Percentiles rank a stretch among this genome's conserved stretches.
Evolutionary conservation across 805 yeast genomes (phyloP).

Genomic region (Yamadazyma olivae): DNA sequence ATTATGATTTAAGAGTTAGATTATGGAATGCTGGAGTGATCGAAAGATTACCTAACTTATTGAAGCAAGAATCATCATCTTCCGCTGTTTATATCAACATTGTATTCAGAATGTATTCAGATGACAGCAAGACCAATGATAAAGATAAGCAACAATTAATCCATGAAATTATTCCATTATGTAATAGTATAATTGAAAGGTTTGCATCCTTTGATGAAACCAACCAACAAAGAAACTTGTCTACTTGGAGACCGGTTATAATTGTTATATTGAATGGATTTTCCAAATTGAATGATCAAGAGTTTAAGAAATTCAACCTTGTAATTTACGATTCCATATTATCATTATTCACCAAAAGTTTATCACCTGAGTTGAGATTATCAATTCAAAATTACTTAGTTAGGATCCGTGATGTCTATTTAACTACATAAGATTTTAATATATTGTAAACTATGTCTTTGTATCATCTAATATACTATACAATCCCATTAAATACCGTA

Average conservation of each 20-base stretch:
- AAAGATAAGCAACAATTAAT: constrained; percentile 51
- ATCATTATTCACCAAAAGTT: constrained; percentile 56
- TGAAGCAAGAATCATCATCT: constrained; percentile 88
- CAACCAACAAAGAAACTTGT: constrained; percentile 75
- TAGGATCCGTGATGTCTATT: constrained; percentile 16
- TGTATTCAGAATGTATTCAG: constrained; percentile 76
- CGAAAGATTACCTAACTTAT: constrained; percentile 85
- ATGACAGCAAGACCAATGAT: constrained; percentile 47
- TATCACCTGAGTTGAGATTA: constrained; percentile 57
- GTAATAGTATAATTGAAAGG: constrained; percentile 66
- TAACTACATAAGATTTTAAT: background rate
- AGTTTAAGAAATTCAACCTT: constrained; percentile 59
- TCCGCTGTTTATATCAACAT: constrained; percentile 83
- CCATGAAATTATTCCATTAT: constrained; percentile 57
- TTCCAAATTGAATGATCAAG: constrained; percentile 69
- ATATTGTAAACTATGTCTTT: too few species aligned
- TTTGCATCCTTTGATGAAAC: constrained; percentile 71
- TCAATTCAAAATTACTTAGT: constrained; percentile 60
- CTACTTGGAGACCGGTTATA: constrained; percentile 90
- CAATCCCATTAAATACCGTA: too few species aligned
- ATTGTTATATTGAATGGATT: constrained; percentile 84
- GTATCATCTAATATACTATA: too few species aligned
- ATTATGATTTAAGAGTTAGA: constrained; percentile 81
- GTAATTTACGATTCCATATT: constrained; percentile 58
- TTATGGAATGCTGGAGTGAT: constrained; percentile 90